A percentile compares a stretch with the other conserved stretches of the same genome.
phyloP scores from a whole-genome alignment of 305 asterid species.

The Fraxinus albicans region DNA sequence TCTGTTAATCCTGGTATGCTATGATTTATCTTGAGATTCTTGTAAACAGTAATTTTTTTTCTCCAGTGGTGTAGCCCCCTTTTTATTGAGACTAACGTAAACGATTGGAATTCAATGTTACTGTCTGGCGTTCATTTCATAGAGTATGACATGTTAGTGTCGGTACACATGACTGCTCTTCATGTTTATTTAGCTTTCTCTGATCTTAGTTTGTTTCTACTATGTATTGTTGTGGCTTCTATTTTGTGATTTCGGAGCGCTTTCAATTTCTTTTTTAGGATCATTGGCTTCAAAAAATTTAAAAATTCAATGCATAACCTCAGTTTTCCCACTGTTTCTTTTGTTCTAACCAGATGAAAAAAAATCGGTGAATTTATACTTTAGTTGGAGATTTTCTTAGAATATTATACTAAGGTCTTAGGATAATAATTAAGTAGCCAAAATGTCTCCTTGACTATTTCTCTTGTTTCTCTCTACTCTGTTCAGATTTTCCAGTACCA shows the following conservation, averaged over 20 bases:
- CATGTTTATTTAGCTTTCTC: not conserved
- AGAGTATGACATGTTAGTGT: not conserved
- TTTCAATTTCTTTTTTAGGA: not conserved
- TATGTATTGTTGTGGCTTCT: not conserved
- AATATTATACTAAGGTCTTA: not conserved
- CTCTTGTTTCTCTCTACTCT: not conserved
- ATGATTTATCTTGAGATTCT: not conserved
- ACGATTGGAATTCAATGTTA: not conserved
- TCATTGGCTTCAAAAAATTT: not conserved
- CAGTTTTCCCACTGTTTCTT: not conserved
- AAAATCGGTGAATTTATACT: not conserved
- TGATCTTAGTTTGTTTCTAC: not conserved
- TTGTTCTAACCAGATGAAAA: not conserved
- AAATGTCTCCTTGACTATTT: not conserved
- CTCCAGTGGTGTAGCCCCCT: not conserved
- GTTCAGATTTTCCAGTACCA: conserved; percentile 27
- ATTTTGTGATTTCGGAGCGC: not conserved
- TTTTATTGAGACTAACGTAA: not conserved
- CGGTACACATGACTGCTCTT: not conserved
- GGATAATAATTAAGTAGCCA: not conserved
- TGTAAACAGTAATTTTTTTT: not conserved
- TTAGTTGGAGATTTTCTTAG: not conserved
- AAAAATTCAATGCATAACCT: not conserved
- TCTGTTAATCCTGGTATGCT: conserved; percentile 9
- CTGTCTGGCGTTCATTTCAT: not conserved